A percentile compares a stretch with the other conserved stretches of the same genome.
Evolutionary conservation across 2,329 filamentous ascomycete genomes (phyloP).

Genomic region (Cytospora mali): DNA sequence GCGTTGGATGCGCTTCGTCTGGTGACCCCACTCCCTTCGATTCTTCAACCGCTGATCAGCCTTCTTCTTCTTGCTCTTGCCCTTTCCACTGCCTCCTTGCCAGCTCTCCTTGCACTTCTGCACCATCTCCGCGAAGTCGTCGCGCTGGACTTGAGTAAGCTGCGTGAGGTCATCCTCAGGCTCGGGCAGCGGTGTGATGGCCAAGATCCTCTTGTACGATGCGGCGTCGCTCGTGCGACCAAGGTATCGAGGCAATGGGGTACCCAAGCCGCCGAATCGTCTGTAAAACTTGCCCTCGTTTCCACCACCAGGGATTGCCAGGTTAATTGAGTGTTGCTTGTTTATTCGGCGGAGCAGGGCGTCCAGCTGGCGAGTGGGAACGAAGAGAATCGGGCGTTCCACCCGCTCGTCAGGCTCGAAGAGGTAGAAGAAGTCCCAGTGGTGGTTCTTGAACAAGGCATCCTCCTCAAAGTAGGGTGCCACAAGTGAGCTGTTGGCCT

Average conservation of each 20-base stretch:
- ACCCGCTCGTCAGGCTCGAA: conserved; percentile 51
- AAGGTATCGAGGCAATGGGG: conserved; percentile 69
- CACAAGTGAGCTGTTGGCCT: conserved; percentile 52
- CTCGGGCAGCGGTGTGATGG: conserved; percentile 41
- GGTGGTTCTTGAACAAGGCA: conserved; percentile 57
- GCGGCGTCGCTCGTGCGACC: conserved; percentile 55
- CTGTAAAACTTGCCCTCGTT: conserved; percentile 60
- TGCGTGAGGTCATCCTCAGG: conserved; percentile 40
- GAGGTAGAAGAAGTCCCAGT: conserved; percentile 79
- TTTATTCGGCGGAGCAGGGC: conserved; percentile 69
- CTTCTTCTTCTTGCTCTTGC: conserved; percentile 47
- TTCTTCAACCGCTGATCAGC: conserved; percentile 50
- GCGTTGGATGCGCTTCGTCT: conserved; percentile 66
- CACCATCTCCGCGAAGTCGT: conserved; percentile 52
- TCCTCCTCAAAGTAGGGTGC: conserved; percentile 57
- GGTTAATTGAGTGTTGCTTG: conserved; percentile 50
- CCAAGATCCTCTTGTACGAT: conserved; percentile 36
- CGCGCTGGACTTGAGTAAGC: conserved; percentile 31
- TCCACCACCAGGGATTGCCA: conserved; percentile 60
- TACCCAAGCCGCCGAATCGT: conserved; percentile 61
- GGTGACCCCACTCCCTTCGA: conserved; percentile 55
- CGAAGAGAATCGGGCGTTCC: conserved; percentile 63
- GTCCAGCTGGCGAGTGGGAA: conserved; percentile 68
- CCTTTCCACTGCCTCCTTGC: conserved; percentile 23
- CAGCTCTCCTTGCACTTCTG: conserved; percentile 36